A percentile compares a stretch with the other conserved stretches of the same genome.
Evolutionary conservation across 805 yeast genomes (phyloP).

Genomic region (Zygosaccharomyces gambellarensis): DNA sequence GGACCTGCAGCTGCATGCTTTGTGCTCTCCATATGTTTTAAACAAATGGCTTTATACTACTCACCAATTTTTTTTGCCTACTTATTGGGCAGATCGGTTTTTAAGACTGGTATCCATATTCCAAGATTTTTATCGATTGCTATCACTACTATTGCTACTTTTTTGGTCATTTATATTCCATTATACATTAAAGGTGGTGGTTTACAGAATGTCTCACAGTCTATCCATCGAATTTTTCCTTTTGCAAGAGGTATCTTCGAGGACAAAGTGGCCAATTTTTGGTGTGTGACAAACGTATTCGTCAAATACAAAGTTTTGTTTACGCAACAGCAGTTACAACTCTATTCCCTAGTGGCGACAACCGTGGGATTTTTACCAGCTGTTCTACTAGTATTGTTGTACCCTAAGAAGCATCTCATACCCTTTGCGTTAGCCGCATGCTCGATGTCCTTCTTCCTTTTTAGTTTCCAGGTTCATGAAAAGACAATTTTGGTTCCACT

Average conservation of each 20-base stretch:
- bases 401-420: constrained; percentile 47
- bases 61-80: constrained; percentile 84
- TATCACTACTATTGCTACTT: constrained; percentile 53
- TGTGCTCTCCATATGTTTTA: constrained; percentile 73
- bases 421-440: constrained; percentile 77
- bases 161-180: constrained; percentile 53
- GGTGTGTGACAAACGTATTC: constrained; percentile 88
- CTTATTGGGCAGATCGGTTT: constrained; percentile 51
- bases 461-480: constrained; percentile 95
- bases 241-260: constrained; percentile 92
- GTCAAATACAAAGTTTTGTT: constrained; percentile 63
- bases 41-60: constrained; percentile 93
- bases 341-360: constrained; percentile 52
- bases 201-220: constrained; percentile 38
- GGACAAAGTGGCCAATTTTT: constrained; percentile 93
- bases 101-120: constrained; percentile 43
- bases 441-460: constrained; percentile 82
- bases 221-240: constrained; percentile 80
- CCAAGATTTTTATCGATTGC: constrained; percentile 59
- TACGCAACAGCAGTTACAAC: constrained; percentile 53
- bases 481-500: constrained; percentile 85
- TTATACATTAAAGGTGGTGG: constrained; percentile 46
- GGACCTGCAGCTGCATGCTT: constrained; percentile 72
- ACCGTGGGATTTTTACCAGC: constrained; percentile 52
- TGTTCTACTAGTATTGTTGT: constrained; percentile 44